A percentile compares a stretch with the other conserved stretches of the same genome.
Conservation (phyloP, 805 yeast genomes). For the Wickerhamomyces ciferrii region DNA sequence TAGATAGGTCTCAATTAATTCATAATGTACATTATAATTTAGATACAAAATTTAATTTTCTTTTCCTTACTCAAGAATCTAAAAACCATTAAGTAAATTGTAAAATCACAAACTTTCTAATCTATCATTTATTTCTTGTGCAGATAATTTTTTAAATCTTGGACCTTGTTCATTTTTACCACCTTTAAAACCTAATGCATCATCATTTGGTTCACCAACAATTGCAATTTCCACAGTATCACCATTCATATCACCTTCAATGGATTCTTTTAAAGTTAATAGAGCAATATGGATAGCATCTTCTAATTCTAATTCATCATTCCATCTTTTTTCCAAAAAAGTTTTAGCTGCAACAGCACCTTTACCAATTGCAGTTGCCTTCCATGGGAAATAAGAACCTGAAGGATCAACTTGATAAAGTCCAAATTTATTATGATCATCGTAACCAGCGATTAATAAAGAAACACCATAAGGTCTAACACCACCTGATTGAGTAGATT, state of each 20-base stretch:
- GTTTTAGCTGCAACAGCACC: conserved; percentile 96
- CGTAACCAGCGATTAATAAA: conserved; percentile 89
- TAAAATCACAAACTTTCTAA: conserved; percentile 72
- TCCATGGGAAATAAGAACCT: conserved; percentile 98
- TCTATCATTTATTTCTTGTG: conserved; percentile 95
- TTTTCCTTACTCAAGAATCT: not conserved
- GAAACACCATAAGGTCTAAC: conserved; percentile 99
- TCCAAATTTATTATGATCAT: conserved; percentile 67
- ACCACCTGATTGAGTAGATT: conserved; percentile 98
- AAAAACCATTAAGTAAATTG: too few species aligned
- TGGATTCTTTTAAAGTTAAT: conserved; percentile 89
- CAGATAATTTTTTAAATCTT: conserved; percentile 73
- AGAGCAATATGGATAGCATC: conserved; percentile 97
- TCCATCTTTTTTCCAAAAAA: conserved; percentile 96
- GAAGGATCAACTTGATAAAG: conserved; percentile 97
- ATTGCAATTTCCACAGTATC: conserved; percentile 91
- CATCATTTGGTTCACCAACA: conserved; percentile 78
- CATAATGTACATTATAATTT: not conserved
- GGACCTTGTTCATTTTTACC: conserved; percentile 79
- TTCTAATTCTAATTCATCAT: conserved; percentile 92
- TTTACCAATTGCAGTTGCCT: conserved; percentile 98
- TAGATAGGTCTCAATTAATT: not conserved
- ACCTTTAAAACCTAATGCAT: conserved; percentile 80
- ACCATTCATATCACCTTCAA: conserved; percentile 97
- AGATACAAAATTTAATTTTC: not conserved